Conservation (phyloP, 306 rosid species). For the Prunus kanzakura region DNA sequence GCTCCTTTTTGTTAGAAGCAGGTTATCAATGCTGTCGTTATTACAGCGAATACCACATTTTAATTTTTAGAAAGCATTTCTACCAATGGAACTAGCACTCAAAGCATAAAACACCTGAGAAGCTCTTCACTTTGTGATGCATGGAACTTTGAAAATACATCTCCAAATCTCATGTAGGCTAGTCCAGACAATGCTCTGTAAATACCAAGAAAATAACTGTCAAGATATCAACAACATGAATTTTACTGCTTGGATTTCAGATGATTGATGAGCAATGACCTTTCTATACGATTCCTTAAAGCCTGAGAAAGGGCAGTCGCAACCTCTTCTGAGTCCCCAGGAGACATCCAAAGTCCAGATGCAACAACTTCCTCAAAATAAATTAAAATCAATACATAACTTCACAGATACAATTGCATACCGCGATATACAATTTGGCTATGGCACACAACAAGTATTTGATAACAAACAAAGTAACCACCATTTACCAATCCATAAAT, state of each 20-base stretch:
- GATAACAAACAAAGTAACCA: background rate
- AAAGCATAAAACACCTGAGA: conserved; percentile 55
- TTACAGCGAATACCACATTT: background rate
- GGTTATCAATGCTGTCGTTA: background rate
- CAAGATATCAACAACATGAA: conserved; percentile 29
- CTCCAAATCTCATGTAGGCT: conserved; percentile 90
- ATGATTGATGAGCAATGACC: conserved; percentile 40
- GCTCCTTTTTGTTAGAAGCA: background rate
- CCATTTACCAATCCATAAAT: background rate
- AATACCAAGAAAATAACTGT: conserved; percentile 30
- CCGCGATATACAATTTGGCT: conserved; percentile 14
- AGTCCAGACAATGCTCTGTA: conserved; percentile 70
- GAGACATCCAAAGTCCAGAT: conserved; percentile 89
- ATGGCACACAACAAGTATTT: background rate
- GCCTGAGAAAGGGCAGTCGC: conserved; percentile 97
- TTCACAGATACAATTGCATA: conserved; percentile 3
- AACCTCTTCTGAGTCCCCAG: conserved; percentile 98
- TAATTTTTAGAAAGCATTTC: background rate
- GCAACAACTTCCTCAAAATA: conserved; percentile 65
- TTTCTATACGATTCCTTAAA: conserved; percentile 78
- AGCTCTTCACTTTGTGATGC: conserved; percentile 71
- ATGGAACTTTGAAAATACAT: conserved; percentile 79
- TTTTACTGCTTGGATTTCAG: conserved; percentile 18
- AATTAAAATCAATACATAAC: conserved; percentile 9
- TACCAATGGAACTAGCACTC: background rate